These are phyloP conservation scores for Canna indica DNA, from an alignment of 176 grass and related monocot genomes.

Conservation along the genomic window DNA sequence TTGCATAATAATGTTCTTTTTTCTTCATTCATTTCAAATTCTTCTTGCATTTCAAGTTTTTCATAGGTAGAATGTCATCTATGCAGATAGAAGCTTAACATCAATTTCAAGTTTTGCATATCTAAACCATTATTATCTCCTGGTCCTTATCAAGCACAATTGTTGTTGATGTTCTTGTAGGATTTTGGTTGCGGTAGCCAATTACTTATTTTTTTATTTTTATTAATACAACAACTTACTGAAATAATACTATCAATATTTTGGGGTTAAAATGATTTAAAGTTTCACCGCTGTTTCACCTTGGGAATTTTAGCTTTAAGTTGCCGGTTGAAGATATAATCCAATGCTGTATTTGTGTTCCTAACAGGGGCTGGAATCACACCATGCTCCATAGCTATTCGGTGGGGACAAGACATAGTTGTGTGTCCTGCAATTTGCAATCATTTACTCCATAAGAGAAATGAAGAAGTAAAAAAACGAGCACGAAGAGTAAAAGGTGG, in stretches of 20 bases:
- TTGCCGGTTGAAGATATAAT: slow-evolving; percentile 85
- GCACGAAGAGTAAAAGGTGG: neutral
- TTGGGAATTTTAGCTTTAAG: slow-evolving; percentile 57
- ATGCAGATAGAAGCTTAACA: neutral
- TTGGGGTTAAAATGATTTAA: neutral
- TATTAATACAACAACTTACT: neutral
- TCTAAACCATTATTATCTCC: neutral
- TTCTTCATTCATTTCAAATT: no score
- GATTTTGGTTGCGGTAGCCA: neutral
- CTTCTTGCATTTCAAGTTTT: neutral
- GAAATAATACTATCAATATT: neutral
- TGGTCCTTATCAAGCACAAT: neutral
- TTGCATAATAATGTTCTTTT: no score
- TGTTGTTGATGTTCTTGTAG: neutral
- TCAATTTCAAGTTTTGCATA: no score
- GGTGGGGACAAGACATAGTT: slow-evolving; percentile 77
- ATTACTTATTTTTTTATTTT: neutral
- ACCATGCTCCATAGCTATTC: slow-evolving; percentile 82
- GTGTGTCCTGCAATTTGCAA: slow-evolving; percentile 55
- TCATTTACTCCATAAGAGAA: neutral
- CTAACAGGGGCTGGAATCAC: slow-evolving; percentile 61
- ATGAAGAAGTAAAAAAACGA: neutral
- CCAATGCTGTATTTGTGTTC: slow-evolving; percentile 50
- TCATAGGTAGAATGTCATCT: neutral
- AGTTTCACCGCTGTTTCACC: no score